A percentile compares a stretch with the other conserved stretches of the same genome.
Evolutionary conservation across 805 yeast genomes (phyloP).

Genomic region (Saturnispora saitoi): DNA sequence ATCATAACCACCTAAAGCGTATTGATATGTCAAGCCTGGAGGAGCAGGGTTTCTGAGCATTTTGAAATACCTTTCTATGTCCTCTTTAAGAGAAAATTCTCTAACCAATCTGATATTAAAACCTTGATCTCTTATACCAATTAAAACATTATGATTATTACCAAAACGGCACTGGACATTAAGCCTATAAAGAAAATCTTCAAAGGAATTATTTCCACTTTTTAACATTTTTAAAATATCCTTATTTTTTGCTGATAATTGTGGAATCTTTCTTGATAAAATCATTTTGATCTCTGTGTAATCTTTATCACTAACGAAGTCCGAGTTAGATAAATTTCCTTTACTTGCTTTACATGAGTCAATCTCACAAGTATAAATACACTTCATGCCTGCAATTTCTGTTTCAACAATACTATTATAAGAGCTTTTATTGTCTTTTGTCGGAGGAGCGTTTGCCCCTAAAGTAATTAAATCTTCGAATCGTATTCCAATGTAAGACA

Average conservation of each 20-base stretch:
- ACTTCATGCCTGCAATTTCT: conserved; percentile 6
- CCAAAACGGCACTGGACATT: conserved; percentile 14
- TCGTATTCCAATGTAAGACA: conserved; percentile 16
- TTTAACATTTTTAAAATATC: conserved; percentile 6
- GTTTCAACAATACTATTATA: conserved; percentile 9
- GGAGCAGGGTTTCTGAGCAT: conserved; percentile 2
- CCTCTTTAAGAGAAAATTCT: conserved; percentile 7
- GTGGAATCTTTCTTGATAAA: conserved; percentile 11
- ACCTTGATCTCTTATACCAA: conserved; percentile 14
- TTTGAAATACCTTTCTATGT: conserved; percentile 11
- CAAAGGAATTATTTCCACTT: conserved; percentile 10
- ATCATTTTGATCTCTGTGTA: conserved; percentile 16
- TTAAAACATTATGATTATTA: conserved; percentile 5
- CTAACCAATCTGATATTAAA: conserved; percentile 11
- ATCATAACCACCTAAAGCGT: conserved; percentile 5
- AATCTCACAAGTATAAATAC: conserved; percentile 13
- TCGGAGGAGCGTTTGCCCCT: conserved; percentile 8
- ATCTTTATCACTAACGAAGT: not conserved
- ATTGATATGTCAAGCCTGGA: not conserved
- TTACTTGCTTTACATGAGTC: conserved; percentile 7
- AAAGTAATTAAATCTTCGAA: conserved; percentile 15
- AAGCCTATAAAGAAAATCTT: conserved; percentile 6
- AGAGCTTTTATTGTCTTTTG: conserved; percentile 11
- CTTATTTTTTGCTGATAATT: not conserved
- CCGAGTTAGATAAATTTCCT: not conserved